A percentile compares a stretch with the other conserved stretches of the same genome.
These are phyloP conservation scores for Psilocybe tampanensis DNA, from an alignment of 768 basidiomycete species.

Conservation along the genomic window DNA sequence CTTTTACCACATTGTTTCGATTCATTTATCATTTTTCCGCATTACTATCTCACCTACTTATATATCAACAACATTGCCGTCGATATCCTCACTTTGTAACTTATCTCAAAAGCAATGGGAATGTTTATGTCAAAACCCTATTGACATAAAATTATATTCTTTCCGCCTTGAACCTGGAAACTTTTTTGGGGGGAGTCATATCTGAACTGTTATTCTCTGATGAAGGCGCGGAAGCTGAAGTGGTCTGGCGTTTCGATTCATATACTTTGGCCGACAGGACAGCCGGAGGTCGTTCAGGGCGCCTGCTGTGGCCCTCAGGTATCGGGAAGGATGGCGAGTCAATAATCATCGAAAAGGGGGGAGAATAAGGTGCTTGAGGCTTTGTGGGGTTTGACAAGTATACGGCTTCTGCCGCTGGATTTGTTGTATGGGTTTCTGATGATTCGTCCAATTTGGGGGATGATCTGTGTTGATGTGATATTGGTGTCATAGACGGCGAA, in stretches of 20 bases:
- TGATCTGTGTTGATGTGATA: conserved; percentile 30
- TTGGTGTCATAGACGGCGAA: conserved; percentile 26
- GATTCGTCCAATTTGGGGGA: conserved; percentile 34
- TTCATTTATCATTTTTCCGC: conserved; percentile 7
- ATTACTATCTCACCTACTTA: conserved; percentile 13
- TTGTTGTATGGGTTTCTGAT: neutral
- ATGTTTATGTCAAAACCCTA: neutral
- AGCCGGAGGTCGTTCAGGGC: conserved; percentile 22
- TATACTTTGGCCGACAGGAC: conserved; percentile 13
- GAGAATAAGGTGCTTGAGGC: neutral
- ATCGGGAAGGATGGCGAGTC: conserved; percentile 42
- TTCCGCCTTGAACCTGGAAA: conserved; percentile 32
- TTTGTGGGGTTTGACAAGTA: conserved; percentile 11
- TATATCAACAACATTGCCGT: conserved; percentile 12
- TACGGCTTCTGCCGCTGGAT: conserved; percentile 3
- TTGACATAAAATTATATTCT: conserved; percentile 15
- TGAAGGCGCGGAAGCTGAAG: neutral
- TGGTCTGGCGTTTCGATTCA: neutral
- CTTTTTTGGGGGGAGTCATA: conserved; percentile 20
- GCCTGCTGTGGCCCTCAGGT: conserved; percentile 10
- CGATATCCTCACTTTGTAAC: conserved; percentile 20
- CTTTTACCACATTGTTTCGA: neutral
- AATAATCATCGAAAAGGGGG: conserved; percentile 33
- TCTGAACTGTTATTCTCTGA: conserved; percentile 1
- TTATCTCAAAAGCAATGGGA: conserved; percentile 16